A percentile compares a stretch with the other conserved stretches of the same genome.
These are phyloP conservation scores for Lactarius psammicola DNA, from an alignment of 768 basidiomycete genomes.

Conservation along the genomic window DNA sequence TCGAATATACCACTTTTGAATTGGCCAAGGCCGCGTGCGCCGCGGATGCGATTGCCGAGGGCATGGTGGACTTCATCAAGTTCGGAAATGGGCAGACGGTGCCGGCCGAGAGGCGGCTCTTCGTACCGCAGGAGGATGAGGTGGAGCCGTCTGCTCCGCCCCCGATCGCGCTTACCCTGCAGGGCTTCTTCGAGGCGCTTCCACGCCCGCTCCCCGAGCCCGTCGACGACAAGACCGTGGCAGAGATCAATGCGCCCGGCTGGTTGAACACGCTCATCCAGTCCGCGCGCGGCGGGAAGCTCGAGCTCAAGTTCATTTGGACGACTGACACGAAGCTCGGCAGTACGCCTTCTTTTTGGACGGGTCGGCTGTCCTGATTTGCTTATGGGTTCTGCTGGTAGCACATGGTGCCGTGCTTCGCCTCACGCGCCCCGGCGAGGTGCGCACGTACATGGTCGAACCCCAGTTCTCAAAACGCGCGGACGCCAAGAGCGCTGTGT, in stretches of 20 bases:
- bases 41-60: slow-evolving; percentile 49
- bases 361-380: not conserved
- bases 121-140: slow-evolving; percentile 21
- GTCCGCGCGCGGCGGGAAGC: slow-evolving; percentile 49
- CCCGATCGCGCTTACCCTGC: slow-evolving; percentile 39
- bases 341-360: slow-evolving; percentile 40
- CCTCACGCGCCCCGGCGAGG: slow-evolving; percentile 51
- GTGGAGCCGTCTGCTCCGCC: slow-evolving; percentile 14
- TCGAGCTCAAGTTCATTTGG: slow-evolving; percentile 46
- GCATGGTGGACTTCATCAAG: slow-evolving; percentile 57
- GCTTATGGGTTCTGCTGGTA: slow-evolving; percentile 28
- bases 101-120: slow-evolving; percentile 33
- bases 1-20: slow-evolving; percentile 40
- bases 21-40: slow-evolving; percentile 58
- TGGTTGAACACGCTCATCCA: slow-evolving; percentile 55
- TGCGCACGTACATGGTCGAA: slow-evolving; percentile 62
- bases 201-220: slow-evolving; percentile 62
- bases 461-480: slow-evolving; percentile 55
- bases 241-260: slow-evolving; percentile 53
- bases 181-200: slow-evolving; percentile 61
- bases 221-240: slow-evolving; percentile 45
- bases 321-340: slow-evolving; percentile 42
- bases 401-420: slow-evolving; percentile 66
- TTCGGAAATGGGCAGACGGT: slow-evolving; percentile 51
- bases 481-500: slow-evolving; percentile 71